phyloP scores from a whole-genome alignment of 2,329 filamentous ascomycete genomes.

The Dryadomyces quercivorus region DNA sequence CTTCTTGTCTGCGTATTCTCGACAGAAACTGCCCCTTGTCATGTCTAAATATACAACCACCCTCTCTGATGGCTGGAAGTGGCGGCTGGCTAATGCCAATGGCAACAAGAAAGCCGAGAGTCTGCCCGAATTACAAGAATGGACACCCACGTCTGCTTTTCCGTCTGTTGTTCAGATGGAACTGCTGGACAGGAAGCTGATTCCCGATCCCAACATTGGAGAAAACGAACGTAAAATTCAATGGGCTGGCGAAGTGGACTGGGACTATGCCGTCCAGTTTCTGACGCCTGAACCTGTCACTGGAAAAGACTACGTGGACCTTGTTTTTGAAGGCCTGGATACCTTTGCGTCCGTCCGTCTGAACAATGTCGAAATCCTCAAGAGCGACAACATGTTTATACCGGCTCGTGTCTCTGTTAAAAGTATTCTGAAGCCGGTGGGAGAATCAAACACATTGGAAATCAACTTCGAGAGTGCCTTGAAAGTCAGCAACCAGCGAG shows the following conservation, averaged over 20 bases:
- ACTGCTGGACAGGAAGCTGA: conserved; percentile 13
- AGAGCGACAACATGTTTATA: not conserved
- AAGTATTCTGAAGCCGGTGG: not conserved
- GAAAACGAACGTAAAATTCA: conserved; percentile 46
- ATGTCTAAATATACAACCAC: not conserved
- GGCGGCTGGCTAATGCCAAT: not conserved
- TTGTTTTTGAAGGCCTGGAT: not conserved
- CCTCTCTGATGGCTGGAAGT: not conserved
- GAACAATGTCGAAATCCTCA: not conserved
- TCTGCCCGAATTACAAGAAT: not conserved
- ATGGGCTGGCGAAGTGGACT: conserved; percentile 50
- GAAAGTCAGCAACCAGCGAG: not conserved
- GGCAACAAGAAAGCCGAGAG: not conserved
- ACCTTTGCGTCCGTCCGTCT: not conserved
- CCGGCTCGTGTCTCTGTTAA: not conserved
- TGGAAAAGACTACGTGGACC: not conserved
- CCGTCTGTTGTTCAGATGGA: conserved; percentile 1
- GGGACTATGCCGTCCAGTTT: conserved; percentile 34
- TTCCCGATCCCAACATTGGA: conserved; percentile 45
- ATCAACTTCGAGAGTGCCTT: not conserved
- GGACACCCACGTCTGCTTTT: not conserved
- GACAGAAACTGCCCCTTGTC: not conserved
- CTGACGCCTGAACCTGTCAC: not conserved
- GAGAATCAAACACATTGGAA: not conserved
- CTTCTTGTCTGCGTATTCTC: not conserved